Conservation (phyloP, 768 basidiomycete species). For the Phlegmacium glaucopus region DNA sequence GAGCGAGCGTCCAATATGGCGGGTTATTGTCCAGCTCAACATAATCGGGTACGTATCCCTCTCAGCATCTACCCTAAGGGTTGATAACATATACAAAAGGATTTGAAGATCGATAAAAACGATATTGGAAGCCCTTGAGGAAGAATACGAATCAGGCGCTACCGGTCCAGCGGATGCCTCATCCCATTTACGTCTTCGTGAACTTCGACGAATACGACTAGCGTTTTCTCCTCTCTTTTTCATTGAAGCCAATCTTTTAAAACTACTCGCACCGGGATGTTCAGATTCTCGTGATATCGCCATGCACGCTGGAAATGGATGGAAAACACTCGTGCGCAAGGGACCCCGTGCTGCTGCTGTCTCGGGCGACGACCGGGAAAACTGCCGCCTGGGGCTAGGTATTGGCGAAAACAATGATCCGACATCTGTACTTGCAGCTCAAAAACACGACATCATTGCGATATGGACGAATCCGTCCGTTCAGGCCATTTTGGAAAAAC, state of each 20-base stretch:
- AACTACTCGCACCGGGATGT: slow-evolving; percentile 45
- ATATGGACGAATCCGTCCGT: slow-evolving; percentile 62
- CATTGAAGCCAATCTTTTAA: slow-evolving; percentile 50
- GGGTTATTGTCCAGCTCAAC: slow-evolving; percentile 65
- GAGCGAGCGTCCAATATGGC: slow-evolving; percentile 57
- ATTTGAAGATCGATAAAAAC: slow-evolving; percentile 50
- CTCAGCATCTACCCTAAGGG: neutral
- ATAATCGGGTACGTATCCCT: slow-evolving; percentile 47
- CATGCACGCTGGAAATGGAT: slow-evolving; percentile 56
- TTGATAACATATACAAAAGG: neutral
- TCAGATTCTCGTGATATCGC: slow-evolving; percentile 37
- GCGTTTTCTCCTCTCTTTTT: slow-evolving; percentile 47
- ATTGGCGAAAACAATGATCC: slow-evolving; percentile 40
- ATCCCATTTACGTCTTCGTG: slow-evolving; percentile 17
- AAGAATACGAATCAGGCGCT: slow-evolving; percentile 35
- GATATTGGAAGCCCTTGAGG: slow-evolving; percentile 50
- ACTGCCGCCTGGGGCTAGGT: slow-evolving; percentile 18
- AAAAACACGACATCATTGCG: slow-evolving; percentile 54
- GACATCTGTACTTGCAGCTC: slow-evolving; percentile 46
- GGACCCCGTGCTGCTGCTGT: slow-evolving; percentile 10
- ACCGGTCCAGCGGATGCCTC: slow-evolving; percentile 13
- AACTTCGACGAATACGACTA: slow-evolving; percentile 31
- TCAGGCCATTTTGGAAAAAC: slow-evolving; percentile 45
- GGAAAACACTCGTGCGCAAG: slow-evolving; percentile 46
- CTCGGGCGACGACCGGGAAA: neutral